These are phyloP conservation scores for Colletotrichum gigasporum DNA, from an alignment of 2,329 filamentous ascomycete species.

Conservation along the genomic window DNA sequence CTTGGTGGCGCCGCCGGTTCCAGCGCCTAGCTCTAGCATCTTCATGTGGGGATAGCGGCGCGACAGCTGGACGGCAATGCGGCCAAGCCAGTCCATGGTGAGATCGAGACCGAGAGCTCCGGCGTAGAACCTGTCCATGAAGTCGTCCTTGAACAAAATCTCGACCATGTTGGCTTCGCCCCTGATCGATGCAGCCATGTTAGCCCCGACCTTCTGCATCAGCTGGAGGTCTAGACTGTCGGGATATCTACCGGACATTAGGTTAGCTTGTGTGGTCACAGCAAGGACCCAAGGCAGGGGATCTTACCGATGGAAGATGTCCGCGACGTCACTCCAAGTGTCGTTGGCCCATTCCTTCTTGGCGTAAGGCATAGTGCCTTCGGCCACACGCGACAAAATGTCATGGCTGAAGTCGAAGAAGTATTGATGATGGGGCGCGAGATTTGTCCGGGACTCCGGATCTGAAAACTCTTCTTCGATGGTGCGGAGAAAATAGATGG, in stretches of 20 bases:
- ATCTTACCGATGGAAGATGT: background rate
- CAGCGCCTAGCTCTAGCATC: conserved; percentile 49
- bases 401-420: background rate
- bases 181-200: background rate
- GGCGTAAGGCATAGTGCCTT: background rate
- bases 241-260: background rate
- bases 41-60: conserved; percentile 24
- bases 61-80: conserved; percentile 2
- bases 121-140: background rate
- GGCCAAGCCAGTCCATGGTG: background rate
- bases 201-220: background rate
- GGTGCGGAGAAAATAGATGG: background rate
- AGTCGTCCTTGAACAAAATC: background rate
- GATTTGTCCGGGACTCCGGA: background rate
- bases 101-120: background rate
- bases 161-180: background rate
- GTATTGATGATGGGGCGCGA: background rate
- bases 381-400: background rate
- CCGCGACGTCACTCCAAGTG: background rate
- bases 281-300: too few relatives aligned
- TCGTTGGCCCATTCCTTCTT: background rate
- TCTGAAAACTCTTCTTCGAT: background rate
- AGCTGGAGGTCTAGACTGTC: background rate
- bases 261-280: too few relatives aligned
- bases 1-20: conserved; percentile 46